Base-by-base conservation (phyloP, 73 alveolate genomes). In the Paramecium sonneborni region DNA sequence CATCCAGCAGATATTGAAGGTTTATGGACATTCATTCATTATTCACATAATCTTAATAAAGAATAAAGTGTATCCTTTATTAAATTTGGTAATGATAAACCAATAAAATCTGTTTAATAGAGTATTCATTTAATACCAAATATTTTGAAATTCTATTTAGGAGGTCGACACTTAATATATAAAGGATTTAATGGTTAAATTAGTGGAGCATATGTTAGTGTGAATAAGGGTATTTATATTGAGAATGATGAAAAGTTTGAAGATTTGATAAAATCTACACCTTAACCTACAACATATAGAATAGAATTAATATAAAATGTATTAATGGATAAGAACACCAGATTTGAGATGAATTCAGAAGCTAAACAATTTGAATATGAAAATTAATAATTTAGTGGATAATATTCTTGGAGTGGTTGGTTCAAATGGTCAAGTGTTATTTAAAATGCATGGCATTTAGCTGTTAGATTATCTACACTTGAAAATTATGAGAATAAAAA, bases 1-100 rank as follows among this genome's bases (percentile, higher is more conserved):
- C 67, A 85, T 55, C 92, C 92, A 30, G 58, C 92, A 18, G 92
- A 85, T 55, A 56, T 85, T 26, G 92, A 85, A 56, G 92, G 92
- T 55, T 62, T 85, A 57, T 85, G 92, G 92, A 85, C 92, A 85
- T 85, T 85, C 28, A 85, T 85, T 28, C 67, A 85, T 38, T 56
- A 52, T 15, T 52, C 86, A 3, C 90, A 79, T 21, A 79, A 34
- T 79, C 32, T 79, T 8, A 41, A 79, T 39, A 79, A 44, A 23
- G 32, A 79, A 21, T 24, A 44, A 44, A 30, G 41, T 39, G 55
- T 43, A 24, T 57, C 90, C 3, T 79, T 43, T 8, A 44, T 79
- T 20, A 23, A 41, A 41, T 79, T 79, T 79, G 90, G 90, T 23
- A 24, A 23, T 43, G 90, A 79, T 46, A 43, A 39, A 1, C 44